phyloP scores from a whole-genome alignment of 306 rosid genomes.

The Luffa aegyptiaca region DNA sequence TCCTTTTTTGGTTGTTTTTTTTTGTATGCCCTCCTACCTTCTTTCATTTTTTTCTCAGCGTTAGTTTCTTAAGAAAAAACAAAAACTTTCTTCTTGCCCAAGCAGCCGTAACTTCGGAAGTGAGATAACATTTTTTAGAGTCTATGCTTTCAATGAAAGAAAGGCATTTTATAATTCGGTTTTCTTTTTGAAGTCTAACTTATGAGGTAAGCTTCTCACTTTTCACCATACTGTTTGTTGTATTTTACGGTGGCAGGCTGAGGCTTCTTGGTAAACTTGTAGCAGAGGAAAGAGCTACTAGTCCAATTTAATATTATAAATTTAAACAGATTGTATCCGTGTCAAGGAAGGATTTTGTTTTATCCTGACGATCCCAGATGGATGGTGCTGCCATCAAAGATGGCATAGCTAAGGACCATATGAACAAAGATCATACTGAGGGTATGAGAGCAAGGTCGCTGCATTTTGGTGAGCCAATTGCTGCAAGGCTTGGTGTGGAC shows the following conservation, averaged over 20 bases:
- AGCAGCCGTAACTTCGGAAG: background rate
- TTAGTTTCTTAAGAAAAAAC: no score
- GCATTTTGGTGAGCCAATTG: conserved; percentile 56
- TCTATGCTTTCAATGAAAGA: background rate
- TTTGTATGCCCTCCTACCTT: no score
- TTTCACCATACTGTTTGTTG: background rate
- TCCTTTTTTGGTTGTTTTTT: no score
- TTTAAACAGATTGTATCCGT: background rate
- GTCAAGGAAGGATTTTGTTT: background rate
- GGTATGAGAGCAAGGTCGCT: conserved; percentile 32
- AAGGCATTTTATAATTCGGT: background rate
- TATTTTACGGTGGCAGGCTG: background rate
- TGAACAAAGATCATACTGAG: conserved; percentile 8
- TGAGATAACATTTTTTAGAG: background rate
- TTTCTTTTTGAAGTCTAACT: background rate
- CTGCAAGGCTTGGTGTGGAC: conserved; percentile 77
- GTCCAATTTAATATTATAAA: background rate
- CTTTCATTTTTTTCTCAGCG: no score
- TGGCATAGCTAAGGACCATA: background rate
- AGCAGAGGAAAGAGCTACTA: background rate
- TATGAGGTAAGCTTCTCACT: background rate
- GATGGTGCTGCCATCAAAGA: background rate
- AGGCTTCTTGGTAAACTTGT: background rate
- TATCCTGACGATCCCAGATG: background rate
- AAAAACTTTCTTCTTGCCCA: background rate